Percentiles rank a stretch among this genome's conserved stretches.
These are phyloP conservation scores for Coprinopsis marcescibilis DNA, from an alignment of 768 basidiomycete species.

Conservation along the genomic window DNA sequence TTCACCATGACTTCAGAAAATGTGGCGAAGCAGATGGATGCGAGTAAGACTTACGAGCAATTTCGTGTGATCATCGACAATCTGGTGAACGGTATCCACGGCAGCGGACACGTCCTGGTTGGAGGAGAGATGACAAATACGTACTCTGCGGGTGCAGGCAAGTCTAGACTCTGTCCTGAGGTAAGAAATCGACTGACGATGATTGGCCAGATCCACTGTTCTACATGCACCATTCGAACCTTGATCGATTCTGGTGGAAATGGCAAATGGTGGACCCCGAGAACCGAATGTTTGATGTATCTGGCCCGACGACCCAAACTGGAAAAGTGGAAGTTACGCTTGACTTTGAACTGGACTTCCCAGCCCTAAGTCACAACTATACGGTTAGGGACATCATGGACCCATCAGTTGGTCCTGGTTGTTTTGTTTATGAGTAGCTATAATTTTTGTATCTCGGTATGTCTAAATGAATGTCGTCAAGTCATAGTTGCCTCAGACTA, in stretches of 20 bases:
- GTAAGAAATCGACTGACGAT: neutral
- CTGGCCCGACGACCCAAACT: conserved; percentile 5
- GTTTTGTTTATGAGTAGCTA: conserved; percentile 4
- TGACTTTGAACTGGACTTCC: conserved; percentile 7
- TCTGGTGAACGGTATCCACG: neutral
- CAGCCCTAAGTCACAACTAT: conserved; percentile 2
- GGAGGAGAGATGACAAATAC: conserved; percentile 10
- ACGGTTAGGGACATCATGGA: conserved; percentile 6
- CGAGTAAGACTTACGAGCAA: neutral
- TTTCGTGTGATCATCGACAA: conserved; percentile 3
- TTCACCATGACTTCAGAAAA: neutral
- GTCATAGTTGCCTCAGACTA: too few relatives aligned
- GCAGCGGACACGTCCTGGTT: neutral
- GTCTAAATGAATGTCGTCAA: too few relatives aligned
- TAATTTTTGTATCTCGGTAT: too few relatives aligned
- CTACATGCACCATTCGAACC: conserved; percentile 9
- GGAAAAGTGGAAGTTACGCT: conserved; percentile 1
- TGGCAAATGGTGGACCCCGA: conserved; percentile 1
- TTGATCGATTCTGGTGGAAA: conserved; percentile 10
- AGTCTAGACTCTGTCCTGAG: neutral
- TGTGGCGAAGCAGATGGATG: neutral
- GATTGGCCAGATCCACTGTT: conserved; percentile 2
- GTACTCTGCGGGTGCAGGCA: conserved; percentile 5
- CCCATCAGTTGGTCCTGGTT: neutral
- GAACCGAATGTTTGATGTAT: conserved; percentile 1